Evolutionary conservation across 176 grass and related monocot genomes (phyloP).

Genomic region (Eleusine indica): DNA sequence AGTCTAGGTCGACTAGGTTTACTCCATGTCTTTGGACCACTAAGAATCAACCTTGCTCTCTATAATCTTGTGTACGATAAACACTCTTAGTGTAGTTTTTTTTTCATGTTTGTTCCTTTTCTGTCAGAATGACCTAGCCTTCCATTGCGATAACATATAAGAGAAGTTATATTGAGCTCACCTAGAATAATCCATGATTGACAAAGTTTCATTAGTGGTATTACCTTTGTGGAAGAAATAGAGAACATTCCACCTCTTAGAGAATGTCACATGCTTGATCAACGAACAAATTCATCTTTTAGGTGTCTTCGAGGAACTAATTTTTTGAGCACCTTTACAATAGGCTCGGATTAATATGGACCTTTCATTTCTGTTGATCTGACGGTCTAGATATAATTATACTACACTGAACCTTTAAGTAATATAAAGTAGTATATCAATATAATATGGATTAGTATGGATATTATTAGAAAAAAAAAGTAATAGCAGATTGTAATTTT

Average conservation of each 20-base stretch:
- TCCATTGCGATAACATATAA: neutral
- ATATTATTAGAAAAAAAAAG: too few relatives aligned
- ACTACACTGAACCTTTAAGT: too few relatives aligned
- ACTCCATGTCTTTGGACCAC: neutral
- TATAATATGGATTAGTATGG: too few relatives aligned
- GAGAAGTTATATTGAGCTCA: neutral
- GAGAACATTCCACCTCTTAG: neutral
- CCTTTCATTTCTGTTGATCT: too few relatives aligned
- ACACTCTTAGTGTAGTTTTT: neutral
- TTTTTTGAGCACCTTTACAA: neutral
- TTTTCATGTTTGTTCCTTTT: neutral
- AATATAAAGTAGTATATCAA: too few relatives aligned
- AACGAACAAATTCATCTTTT: neutral
- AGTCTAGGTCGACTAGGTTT: neutral
- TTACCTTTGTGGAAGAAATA: neutral
- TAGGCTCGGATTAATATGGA: too few relatives aligned
- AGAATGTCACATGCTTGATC: neutral
- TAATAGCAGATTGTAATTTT: too few relatives aligned
- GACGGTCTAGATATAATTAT: too few relatives aligned
- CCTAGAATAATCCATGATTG: neutral
- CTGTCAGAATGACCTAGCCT: neutral
- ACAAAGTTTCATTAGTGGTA: neutral
- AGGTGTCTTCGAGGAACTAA: neutral
- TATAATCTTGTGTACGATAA: neutral
- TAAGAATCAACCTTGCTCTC: neutral